These are phyloP conservation scores for Aspergillus homomorphus DNA, from an alignment of 495 filamentous ascomycete genomes.

Conservation along the genomic window DNA sequence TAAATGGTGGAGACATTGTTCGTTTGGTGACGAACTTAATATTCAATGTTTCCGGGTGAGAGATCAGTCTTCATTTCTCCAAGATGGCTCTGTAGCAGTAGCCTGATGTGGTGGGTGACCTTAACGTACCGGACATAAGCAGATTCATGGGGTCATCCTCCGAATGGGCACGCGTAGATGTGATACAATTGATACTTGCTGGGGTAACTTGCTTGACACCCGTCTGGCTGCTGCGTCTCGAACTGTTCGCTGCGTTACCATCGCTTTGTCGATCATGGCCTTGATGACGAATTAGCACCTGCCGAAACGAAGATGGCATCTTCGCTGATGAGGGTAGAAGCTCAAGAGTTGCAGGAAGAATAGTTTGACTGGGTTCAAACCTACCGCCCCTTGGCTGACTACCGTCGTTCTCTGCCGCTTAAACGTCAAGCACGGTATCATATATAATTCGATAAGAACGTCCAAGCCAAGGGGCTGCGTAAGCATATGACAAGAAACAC, in stretches of 20 bases:
- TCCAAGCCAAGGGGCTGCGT: too few species aligned
- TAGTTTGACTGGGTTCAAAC: too few species aligned
- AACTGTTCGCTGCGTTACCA: background rate
- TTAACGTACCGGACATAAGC: constrained; percentile 11
- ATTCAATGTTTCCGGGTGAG: background rate
- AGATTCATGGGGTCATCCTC: constrained; percentile 1
- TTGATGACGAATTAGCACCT: background rate
- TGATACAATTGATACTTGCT: constrained; percentile 13
- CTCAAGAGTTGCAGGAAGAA: background rate
- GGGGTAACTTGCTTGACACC: constrained; percentile 13
- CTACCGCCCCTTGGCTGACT: too few species aligned
- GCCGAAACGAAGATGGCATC: background rate
- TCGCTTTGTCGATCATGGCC: background rate
- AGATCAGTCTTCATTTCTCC: background rate
- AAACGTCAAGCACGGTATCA: too few species aligned
- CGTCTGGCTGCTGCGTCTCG: constrained; percentile 9
- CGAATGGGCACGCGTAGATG: background rate
- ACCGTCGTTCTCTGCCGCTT: too few species aligned
- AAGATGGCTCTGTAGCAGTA: too few species aligned
- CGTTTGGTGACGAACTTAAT: background rate
- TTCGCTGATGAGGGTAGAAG: background rate
- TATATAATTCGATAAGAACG: too few species aligned
- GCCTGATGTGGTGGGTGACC: background rate
- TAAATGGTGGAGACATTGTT: background rate
- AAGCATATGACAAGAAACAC: too few species aligned